A percentile compares a stretch with the other conserved stretches of the same genome.
Conservation (phyloP, 352 stramenopile genomes). For the Phytopythium aichiense region DNA sequence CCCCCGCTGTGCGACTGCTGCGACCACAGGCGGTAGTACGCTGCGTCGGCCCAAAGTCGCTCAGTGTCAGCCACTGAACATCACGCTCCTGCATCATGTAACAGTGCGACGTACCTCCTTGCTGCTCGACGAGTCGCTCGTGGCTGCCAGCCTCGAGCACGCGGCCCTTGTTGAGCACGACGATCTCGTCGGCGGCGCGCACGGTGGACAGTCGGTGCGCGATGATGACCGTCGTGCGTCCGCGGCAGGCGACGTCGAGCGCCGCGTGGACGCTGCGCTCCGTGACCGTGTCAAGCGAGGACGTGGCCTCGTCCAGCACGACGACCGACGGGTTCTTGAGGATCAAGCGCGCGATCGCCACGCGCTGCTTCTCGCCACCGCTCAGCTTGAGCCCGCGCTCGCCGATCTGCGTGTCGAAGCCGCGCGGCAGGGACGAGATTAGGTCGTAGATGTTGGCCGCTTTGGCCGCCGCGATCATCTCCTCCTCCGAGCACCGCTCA, state of each 20-base stretch:
- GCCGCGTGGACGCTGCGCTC: constrained; percentile 68
- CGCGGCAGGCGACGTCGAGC: constrained; percentile 40
- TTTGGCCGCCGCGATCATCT: constrained; percentile 88
- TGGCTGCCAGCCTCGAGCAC: constrained; percentile 54
- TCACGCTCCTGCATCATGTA: background rate
- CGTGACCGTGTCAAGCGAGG: constrained; percentile 69
- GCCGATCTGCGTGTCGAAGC: constrained; percentile 89
- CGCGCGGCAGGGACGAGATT: constrained; percentile 88
- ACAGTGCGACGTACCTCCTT: constrained; percentile 25
- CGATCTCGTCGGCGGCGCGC: constrained; percentile 60
- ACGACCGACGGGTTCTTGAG: constrained; percentile 78
- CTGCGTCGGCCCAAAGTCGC: constrained; percentile 8
- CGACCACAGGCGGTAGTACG: constrained; percentile 34
- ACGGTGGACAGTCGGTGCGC: constrained; percentile 81
- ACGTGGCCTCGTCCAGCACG: constrained; percentile 77
- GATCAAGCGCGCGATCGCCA: constrained; percentile 75
- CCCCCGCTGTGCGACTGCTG: constrained; percentile 29
- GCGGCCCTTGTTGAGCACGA: constrained; percentile 53
- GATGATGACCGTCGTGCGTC: constrained; percentile 74
- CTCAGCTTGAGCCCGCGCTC: constrained; percentile 77
- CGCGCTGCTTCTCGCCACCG: constrained; percentile 79
- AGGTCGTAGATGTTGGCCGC: constrained; percentile 93
- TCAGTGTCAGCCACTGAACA: background rate
- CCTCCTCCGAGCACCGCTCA: constrained; percentile 81
- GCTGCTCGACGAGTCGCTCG: constrained; percentile 28